Base-by-base conservation (phyloP, 148 eudicot genomes). In the Arctostaphylos glauca region DNA sequence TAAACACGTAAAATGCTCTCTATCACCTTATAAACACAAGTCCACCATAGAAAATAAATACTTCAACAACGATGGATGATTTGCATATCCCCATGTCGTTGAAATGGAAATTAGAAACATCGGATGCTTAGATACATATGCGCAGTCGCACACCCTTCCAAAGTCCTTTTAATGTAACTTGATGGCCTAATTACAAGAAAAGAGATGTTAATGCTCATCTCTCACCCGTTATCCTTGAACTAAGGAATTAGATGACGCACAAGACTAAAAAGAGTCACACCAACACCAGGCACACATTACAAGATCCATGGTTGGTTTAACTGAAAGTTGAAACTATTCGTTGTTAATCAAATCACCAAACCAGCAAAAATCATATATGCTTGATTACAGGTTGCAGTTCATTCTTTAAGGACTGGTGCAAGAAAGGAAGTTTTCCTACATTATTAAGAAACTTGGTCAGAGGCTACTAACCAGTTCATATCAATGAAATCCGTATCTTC, bases 391-490 rank as follows among this genome's bases (percentile, higher is more conserved):
- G 66, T 70, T 49, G 38, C 62, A 72, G 43, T 12, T 76, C 47
- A 79, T 78, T 64, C 6, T 47, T 64, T 23, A 58, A 43, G n/a
- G 44, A 12, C 53, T 2, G 38, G 71, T 41, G 56, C 43, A 74
- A 58, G 49, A 48, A 74, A 67, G 23, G 77, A 81, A 70, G 25
- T 58, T 73, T 80, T 83, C 85, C 48, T 73, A 62, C 46, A 82
- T 74, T 75, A 75, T 60, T 50, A 71, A 66, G 64, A 78, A 43
- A 87, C 62, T 74, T 48, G 77, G 44, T 73, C 81, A 76, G 71
- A 74, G 52, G 84, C 80, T 83, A 85, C 94, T 56, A 89, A 96
- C 99, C 99, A 96, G 85, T 92, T 90, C 99, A 94, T 96, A 85
- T 93, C 86, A 81, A 83, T 83, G 85, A 96, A 96, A 90, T 93